Evolutionary conservation across 2,329 filamentous ascomycete species (phyloP), one percentile per base, ranked within the genome.

Genomic region (Sphaerulina populicola): DNA sequence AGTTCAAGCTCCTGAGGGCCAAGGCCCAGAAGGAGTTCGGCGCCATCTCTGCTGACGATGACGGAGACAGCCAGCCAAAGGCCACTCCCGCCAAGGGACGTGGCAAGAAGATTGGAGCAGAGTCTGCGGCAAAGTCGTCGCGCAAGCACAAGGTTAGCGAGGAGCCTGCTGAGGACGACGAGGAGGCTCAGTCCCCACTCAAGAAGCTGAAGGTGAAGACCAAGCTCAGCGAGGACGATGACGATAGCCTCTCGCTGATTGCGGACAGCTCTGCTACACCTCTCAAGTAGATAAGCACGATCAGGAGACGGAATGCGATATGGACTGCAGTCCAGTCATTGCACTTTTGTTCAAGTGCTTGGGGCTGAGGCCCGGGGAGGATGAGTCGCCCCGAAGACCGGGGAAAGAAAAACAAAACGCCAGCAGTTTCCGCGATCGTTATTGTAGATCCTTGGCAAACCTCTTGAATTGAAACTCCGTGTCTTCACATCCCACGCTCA

Each of bases 161-260:
- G 11, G 31, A 30, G 6, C 37, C 21, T 15, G 44, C 21, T 6
- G 50, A 44, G 14, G 50, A 44, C 4, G 44, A 41, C 18, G 50
- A 41, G 4, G 41, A 49, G 23, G 36, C 35, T 23, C 40, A 40
- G 1, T 14, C 42, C 23, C 23, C 23, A 4, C 5, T 27, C 23
- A 53, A 53, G 51, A 53, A 53, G 42, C 33, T 49, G 35, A 49
- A 53, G 35, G 35, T 40, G 18, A 45, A 53, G 35, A 29, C 10
- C 6, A 36, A 23, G 4, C 12, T 12, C 12, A 39, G 36, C n/a
- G 47, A 49, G 15, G 47, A 40, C 29, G 47, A 44, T 6, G 8
- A 41, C 6, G 15, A 9, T 23, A 5, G 12, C 23, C 2, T 21
- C 31, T 44, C n/a, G 30, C 33, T 15, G 12, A 15, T 35, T 12